Evolutionary conservation across 768 basidiomycete genomes (phyloP), one percentile per base, ranked within the genome.

Genomic region (Ramaria sp.): DNA sequence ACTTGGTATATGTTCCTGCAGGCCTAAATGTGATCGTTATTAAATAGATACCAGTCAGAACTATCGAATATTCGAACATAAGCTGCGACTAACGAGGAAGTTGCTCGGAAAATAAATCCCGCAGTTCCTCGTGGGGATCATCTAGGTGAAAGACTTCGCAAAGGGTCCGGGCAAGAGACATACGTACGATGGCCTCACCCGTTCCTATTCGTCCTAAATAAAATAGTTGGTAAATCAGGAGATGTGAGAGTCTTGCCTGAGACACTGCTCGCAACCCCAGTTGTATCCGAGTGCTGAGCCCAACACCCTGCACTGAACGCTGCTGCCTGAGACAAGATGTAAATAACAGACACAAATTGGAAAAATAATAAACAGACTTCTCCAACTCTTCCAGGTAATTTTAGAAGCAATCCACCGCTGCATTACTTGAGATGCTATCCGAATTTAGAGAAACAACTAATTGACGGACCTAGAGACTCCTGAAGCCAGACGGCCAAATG

Each of bases 391-490:
- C 88, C 88, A 3, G 85, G 73, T 47, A 72, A 66, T 64, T 91
- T 91, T 52, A 91, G 72, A 50, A 91, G 70, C n/a, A 91, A 65
- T 0, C 88, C 88, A 5, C 88, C 88, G 59, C 88, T 90, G 56
- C 36, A 47, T 20, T 37, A 28, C 50, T 39, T 41, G 27, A 55
- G 25, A 39, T 43, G 7, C 22, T 6, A 18, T 15, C 43, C 25
- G 34, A 9, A 39, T 37, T n/a, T n/a, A 4, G 18, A 28, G 32
- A 34, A 16, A 22, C 20, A 24, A 41, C 15, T 18, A 4, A n/a
- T 41, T 5, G 32, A 37, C 56, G 16, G 28, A 63, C 63, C 63
- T 64, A 9, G 63, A 64, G 5, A 63, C 62, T 6, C 63, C 48
- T 64, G 61, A 41, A 63, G 70, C 37, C 60, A 67, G 51, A 61